These are phyloP conservation scores for Ceratocystis alfenasii DNA, from an alignment of 2,329 filamentous ascomycete genomes.

Conservation along the genomic window DNA sequence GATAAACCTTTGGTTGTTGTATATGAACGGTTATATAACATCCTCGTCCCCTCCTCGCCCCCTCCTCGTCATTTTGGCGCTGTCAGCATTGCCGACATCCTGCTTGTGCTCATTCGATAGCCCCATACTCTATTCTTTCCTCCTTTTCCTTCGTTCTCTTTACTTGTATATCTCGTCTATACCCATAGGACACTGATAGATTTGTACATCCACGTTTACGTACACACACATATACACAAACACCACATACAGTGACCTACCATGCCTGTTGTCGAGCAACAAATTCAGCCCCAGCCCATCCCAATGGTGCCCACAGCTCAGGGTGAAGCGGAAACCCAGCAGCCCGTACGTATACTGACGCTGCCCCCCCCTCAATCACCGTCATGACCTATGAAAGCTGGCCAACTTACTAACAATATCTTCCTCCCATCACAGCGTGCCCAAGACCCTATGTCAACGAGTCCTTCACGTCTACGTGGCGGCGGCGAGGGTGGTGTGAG, in stretches of 20 bases:
- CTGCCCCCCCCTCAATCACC: no score
- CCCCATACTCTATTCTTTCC: neutral
- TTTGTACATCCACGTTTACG: no score
- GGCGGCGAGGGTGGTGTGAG: slow-evolving; percentile 17
- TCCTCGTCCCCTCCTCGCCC: neutral
- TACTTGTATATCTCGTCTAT: no score
- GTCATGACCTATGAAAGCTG: neutral
- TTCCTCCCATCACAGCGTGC: neutral
- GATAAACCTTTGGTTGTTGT: neutral
- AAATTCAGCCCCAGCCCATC: slow-evolving; percentile 12
- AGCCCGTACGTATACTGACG: slow-evolving; percentile 11
- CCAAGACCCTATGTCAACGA: slow-evolving; percentile 12
- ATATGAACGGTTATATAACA: neutral
- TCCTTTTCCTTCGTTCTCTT: slow-evolving; percentile 3
- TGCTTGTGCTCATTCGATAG: neutral
- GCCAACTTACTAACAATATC: neutral
- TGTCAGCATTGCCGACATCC: neutral
- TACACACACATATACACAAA: neutral
- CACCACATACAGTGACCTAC: neutral
- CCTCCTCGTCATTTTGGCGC: neutral
- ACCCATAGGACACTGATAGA: no score
- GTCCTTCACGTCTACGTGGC: slow-evolving; percentile 13
- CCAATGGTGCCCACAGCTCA: slow-evolving; percentile 11
- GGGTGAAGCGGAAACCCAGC: slow-evolving; percentile 11
- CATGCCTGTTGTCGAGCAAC: slow-evolving; percentile 16